Percentiles rank a stretch among this genome's conserved stretches.
phyloP scores from a whole-genome alignment of 306 rosid species.

The Medicago lupulina region DNA sequence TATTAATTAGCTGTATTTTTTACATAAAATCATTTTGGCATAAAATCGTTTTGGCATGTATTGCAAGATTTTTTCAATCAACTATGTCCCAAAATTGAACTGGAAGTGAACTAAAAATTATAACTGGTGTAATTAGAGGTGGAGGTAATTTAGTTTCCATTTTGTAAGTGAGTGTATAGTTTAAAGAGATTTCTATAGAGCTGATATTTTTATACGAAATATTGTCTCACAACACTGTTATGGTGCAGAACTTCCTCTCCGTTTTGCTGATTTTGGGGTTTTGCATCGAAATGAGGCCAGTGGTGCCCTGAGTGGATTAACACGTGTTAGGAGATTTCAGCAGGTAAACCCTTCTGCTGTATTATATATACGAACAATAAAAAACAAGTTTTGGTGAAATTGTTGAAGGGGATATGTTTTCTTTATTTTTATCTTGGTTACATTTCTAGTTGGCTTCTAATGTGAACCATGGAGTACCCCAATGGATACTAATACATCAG shows the following conservation, averaged over 20 bases:
- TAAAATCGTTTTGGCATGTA: conserved; percentile 24
- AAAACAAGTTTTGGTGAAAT: conserved; percentile 24
- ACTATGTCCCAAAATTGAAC: conserved; percentile 7
- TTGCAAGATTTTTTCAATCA: not conserved
- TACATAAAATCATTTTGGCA: conserved; percentile 14
- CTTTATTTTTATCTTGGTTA: not conserved
- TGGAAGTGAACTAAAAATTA: conserved; percentile 5
- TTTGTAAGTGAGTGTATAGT: conserved; percentile 17
- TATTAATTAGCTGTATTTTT: conserved; percentile 12
- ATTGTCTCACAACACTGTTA: conserved; percentile 19
- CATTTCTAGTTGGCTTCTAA: conserved; percentile 13
- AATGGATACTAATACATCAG: not conserved
- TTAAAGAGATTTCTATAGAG: conserved; percentile 2
- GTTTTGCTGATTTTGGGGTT: conserved; percentile 96
- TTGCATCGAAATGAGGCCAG: conserved; percentile 99
- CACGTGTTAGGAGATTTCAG: conserved; percentile 96
- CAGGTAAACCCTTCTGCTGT: conserved; percentile 61
- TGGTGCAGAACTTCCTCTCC: conserved; percentile 90
- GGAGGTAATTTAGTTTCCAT: conserved; percentile 2
- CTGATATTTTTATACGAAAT: conserved; percentile 5
- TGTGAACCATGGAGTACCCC: not conserved
- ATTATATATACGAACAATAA: not conserved
- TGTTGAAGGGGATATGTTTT: not conserved
- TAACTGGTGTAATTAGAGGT: conserved; percentile 7
- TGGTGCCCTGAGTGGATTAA: conserved; percentile 95